Conservation (phyloP, 768 basidiomycete genomes). For the Suillus sp. region DNA sequence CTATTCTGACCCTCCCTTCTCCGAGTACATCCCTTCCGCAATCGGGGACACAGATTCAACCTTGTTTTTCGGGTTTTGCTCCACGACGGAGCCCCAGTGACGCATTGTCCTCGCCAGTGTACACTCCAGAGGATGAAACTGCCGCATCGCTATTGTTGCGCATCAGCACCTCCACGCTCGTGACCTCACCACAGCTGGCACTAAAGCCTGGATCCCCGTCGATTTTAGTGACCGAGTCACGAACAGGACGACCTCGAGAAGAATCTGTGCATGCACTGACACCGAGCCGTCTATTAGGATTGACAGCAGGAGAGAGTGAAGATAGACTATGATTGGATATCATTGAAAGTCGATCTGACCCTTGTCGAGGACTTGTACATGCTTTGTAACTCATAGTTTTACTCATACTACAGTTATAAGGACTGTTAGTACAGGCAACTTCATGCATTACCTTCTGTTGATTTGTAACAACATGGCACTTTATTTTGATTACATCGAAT, state of each 20-base stretch:
- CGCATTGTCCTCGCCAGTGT: slow-evolving; percentile 28
- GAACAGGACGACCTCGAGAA: background rate
- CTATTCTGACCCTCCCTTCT: slow-evolving; percentile 43
- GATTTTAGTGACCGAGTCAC: background rate
- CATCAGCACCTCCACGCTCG: slow-evolving; percentile 48
- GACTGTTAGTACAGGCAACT: background rate
- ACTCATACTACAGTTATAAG: background rate
- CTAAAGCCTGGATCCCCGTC: background rate
- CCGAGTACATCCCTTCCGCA: slow-evolving; percentile 26
- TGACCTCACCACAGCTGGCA: slow-evolving; percentile 20
- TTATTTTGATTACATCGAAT: background rate
- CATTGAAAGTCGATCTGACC: background rate
- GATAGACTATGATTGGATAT: background rate
- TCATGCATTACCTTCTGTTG: background rate
- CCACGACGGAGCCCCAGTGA: slow-evolving; percentile 21
- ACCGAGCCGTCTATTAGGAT: slow-evolving; percentile 28
- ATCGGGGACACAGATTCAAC: slow-evolving; percentile 20
- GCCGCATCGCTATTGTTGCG: slow-evolving; percentile 69
- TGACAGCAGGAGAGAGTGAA: slow-evolving; percentile 14
- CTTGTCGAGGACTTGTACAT: background rate
- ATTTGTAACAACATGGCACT: background rate
- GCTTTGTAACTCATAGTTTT: background rate
- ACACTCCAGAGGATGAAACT: slow-evolving; percentile 63
- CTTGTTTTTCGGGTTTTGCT: slow-evolving; percentile 26
- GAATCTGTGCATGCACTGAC: slow-evolving; percentile 24